Conservation (phyloP, 176 grass and related monocot genomes). For the Hsuehochloa calcarea region DNA sequence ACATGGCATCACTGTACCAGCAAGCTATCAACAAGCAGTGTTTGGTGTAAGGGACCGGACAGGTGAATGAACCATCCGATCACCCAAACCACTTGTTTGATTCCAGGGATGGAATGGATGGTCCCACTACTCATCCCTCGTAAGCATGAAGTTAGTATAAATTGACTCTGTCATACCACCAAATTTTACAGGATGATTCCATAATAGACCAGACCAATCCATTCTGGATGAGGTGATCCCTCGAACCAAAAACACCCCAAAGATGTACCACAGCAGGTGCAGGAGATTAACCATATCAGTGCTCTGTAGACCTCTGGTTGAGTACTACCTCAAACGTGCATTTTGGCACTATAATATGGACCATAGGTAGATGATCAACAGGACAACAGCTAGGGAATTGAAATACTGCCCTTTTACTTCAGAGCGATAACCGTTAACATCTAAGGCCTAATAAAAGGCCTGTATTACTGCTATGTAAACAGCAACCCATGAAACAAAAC, state of each 20-base stretch:
- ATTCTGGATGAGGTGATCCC: no score
- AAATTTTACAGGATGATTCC: no score
- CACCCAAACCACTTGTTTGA: no score
- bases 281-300: not conserved
- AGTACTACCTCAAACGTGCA: not conserved
- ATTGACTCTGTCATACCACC: no score
- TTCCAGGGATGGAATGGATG: no score
- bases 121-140: no score
- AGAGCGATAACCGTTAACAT: slow-evolving; percentile 3
- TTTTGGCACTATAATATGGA: slow-evolving; percentile 9
- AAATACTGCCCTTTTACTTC: slow-evolving; percentile 8
- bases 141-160: no score
- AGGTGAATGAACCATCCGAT: no score
- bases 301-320: not conserved
- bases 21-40: not conserved
- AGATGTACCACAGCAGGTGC: not conserved
- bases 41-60: no score
- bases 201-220: no score
- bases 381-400: slow-evolving; percentile 1
- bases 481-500: not conserved
- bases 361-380: slow-evolving; percentile 7
- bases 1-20: not conserved
- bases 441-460: slow-evolving; percentile 7
- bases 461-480: not conserved
- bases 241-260: no score